Evolutionary conservation across 495 filamentous ascomycete genomes (phyloP), one percentile per base, ranked within the genome.

Genomic region (Antarctomyces pellizariae): DNA sequence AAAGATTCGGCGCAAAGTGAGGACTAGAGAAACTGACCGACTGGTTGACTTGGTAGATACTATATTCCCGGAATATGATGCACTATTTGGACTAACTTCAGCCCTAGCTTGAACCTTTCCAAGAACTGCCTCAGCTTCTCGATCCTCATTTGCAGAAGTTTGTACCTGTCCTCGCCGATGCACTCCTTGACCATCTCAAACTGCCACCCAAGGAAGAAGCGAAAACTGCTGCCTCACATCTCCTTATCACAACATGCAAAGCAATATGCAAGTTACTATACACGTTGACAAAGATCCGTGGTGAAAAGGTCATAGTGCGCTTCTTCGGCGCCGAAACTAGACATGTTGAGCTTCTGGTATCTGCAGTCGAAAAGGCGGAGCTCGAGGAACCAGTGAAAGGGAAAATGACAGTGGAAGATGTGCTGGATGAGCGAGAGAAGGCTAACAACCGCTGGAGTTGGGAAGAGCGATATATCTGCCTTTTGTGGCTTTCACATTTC

Each of bases 81-180:
- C 5, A 6, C 1, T 4, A 13, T 10, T 13, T 19, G 13, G 29
- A 12, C 27, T 27, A 17, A 24, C 31, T 7, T 29, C 3, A n/a
- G n/a, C 16, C 48, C 48, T 47, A 90, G 57, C 58, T 97, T 17
- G 80, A 91, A 33, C 77, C 72, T 18, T 95, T 95, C 42, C 86
- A 92, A 57, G 86, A 93, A 52, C 73, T 78, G 38, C 84, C 86
- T 11, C 86, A 99, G 44, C 64, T 99, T 3, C 64, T 99, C n/a
- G 86, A 99, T 47, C 71, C 80, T 1, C 57, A 86, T 44, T 60
- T 99, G 23, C 63, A 69, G 31, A 54, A 52, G 31, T 64, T 89
- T 42, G 46, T 97, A 20, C 65, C 75, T 17, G 53, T 60, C 5
- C 56, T 93, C 24, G 68, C 76, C 11, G 57, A 65, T 42, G 69